These are phyloP conservation scores for Wallacemonas collosoma DNA, from an alignment of 208 protist species.

Conservation along the genomic window DNA sequence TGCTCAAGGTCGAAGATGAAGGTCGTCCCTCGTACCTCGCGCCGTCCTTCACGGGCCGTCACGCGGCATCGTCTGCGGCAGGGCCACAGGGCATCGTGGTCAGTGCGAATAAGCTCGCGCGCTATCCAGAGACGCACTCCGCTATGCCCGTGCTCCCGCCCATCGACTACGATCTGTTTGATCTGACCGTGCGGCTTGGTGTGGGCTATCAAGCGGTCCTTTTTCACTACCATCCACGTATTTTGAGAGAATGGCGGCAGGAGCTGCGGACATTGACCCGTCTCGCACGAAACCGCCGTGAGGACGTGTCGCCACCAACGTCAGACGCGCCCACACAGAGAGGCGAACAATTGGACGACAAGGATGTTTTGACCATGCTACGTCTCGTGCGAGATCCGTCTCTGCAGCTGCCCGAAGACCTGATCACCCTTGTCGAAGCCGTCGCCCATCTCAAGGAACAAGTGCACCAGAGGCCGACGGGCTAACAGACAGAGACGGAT, in stretches of 20 bases:
- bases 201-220: constrained; percentile 46
- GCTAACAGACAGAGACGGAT: not conserved
- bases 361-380: constrained; percentile 63
- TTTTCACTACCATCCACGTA: constrained; percentile 77
- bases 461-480: constrained; percentile 10
- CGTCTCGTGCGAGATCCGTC: constrained; percentile 67
- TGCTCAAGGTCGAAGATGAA: constrained; percentile 63
- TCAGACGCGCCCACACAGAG: not conserved
- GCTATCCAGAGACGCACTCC: constrained; percentile 52
- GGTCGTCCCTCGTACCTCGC: constrained; percentile 41
- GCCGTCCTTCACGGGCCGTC: constrained; percentile 58
- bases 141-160: constrained; percentile 61
- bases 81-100: constrained; percentile 23
- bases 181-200: constrained; percentile 66
- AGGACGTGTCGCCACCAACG: not conserved
- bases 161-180: constrained; percentile 84
- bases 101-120: constrained; percentile 66
- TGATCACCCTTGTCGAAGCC: constrained; percentile 61
- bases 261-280: constrained; percentile 41
- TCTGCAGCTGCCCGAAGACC: constrained; percentile 73
- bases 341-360: constrained; percentile 16
- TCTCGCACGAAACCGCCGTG: not conserved
- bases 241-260: constrained; percentile 64
- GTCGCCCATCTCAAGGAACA: constrained; percentile 30
- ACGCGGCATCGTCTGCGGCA: constrained; percentile 36